Conservation (phyloP, 2,329 filamentous ascomycete genomes). For the Talaromyces sp. region DNA sequence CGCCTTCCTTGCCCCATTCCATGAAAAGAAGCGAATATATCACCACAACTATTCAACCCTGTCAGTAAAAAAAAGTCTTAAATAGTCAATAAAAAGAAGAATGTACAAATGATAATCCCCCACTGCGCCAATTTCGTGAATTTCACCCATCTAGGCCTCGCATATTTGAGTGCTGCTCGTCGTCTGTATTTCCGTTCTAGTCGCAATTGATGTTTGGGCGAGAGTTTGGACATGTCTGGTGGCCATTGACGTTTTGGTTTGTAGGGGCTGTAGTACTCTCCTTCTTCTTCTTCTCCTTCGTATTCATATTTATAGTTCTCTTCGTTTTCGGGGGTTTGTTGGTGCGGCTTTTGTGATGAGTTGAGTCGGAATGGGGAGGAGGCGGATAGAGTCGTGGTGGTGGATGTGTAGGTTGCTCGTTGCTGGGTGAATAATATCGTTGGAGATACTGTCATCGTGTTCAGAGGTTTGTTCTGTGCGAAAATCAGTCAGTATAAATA, state of each 20-base stretch:
- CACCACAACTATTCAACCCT: constrained; percentile 32
- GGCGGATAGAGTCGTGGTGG: background rate
- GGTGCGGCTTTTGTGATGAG: background rate
- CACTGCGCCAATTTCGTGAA: constrained; percentile 55
- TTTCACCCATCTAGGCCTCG: constrained; percentile 55
- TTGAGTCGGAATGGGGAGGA: constrained; percentile 12
- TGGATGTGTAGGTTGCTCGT: constrained; percentile 6
- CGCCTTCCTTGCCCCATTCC: constrained; percentile 37
- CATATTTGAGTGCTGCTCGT: constrained; percentile 56
- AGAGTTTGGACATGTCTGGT: constrained; percentile 58
- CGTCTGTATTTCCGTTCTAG: constrained; percentile 62
- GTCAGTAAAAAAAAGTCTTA: background rate
- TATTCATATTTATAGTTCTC: background rate
- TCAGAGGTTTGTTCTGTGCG: background rate
- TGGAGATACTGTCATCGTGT: background rate
- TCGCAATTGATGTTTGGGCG: constrained; percentile 62
- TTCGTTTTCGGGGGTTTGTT: background rate
- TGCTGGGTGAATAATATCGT: background rate
- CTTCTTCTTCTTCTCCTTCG: constrained; percentile 12
- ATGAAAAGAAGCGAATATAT: constrained; percentile 42
- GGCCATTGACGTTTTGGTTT: constrained; percentile 60
- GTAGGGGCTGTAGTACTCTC: constrained; percentile 52
- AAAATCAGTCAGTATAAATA: background rate
- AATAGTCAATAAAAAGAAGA: background rate
- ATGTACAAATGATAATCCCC: constrained; percentile 48